Base-by-base conservation (phyloP, 2,329 filamentous ascomycete genomes). In the Byssothecium circinans region DNA sequence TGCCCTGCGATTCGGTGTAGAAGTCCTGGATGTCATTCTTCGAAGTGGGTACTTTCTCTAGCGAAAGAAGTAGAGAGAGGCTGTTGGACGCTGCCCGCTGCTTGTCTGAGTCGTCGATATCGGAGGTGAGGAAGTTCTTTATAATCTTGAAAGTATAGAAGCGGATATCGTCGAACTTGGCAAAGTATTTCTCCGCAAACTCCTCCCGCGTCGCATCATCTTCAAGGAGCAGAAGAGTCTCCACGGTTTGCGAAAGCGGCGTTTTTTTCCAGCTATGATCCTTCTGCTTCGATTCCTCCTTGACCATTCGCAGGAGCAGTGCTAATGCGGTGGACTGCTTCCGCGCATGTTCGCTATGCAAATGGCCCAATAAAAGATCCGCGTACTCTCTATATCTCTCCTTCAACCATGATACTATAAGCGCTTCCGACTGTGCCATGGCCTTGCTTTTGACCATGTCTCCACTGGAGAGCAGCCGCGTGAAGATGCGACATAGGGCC, bases 401-500 rank as follows among this genome's bases (percentile, higher is more conserved):
- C 65, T 83, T 88, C 53, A 97, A 75, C 91, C 91, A 96, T 45
- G 81, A 78, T 1, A 86, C 80, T 46, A 96, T 83, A 10, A 89
- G 82, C 6, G 76, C 73, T 52, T 96, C 89, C 61, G 89, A 88
- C 53, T 91, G 87, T 10, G 83, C 82, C 45, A 82, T 78, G 19
- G 78, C 80, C 60, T 83, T 85, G 60, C 80, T 83, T 67, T 83
- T 82, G 18, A 80, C 77, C 64, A 97, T 74, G 51, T 80, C 81
- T 38, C 91, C 90, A 35, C 84, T 81, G 1, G 87, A 86, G 53
- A 95, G 81, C 49, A 97, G 76, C 50, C 89, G 83, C 65, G 91
- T 83, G 68, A 96, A 96, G 29, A 95, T 84, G 59, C 91, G 83
- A 70, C 91, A 96, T 39, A 96, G 78, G 2, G 91, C 86, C 17